A percentile compares a stretch with the other conserved stretches of the same genome.
Evolutionary conservation across 129 eudicot genomes (phyloP).

Genomic region (Arctium lappa): DNA sequence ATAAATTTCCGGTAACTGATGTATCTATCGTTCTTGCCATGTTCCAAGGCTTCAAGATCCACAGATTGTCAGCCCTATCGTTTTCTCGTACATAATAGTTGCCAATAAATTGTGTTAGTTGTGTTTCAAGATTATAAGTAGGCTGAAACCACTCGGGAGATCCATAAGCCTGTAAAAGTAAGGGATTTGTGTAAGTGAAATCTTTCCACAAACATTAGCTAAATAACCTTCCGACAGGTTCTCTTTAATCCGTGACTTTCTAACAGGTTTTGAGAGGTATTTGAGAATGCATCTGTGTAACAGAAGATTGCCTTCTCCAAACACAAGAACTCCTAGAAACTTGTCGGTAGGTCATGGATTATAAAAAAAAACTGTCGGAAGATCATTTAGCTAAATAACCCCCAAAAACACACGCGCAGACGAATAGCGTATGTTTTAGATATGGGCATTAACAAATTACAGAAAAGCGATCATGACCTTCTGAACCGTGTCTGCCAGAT

Average conservation of each 20-base stretch:
- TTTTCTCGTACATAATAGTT: conserved; percentile 70
- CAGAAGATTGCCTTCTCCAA: no score
- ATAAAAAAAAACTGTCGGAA: no score
- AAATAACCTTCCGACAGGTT: no score
- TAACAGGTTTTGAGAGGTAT: no score
- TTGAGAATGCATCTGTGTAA: no score
- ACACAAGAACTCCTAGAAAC: no score
- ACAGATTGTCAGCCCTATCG: conserved; percentile 60
- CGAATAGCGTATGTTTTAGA: no score
- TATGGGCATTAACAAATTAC: no score
- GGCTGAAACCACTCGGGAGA: conserved; percentile 84
- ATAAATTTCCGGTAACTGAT: conserved; percentile 71
- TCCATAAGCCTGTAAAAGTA: conserved; percentile 70
- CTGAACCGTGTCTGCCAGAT: conserved; percentile 91
- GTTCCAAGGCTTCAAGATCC: conserved; percentile 99
- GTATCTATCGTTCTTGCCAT: conserved; percentile 99
- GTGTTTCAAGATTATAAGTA: conserved; percentile 90
- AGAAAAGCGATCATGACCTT: conserved; percentile 41
- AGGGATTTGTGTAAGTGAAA: neutral
- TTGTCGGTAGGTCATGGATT: no score
- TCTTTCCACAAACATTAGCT: neutral
- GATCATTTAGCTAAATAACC: no score
- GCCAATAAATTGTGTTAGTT: conserved; percentile 76
- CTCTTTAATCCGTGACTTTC: no score
- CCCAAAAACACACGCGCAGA: no score